Evolutionary conservation across 148 eudicot species (phyloP).

Genomic region (Rhododendron ferrugineum): DNA sequence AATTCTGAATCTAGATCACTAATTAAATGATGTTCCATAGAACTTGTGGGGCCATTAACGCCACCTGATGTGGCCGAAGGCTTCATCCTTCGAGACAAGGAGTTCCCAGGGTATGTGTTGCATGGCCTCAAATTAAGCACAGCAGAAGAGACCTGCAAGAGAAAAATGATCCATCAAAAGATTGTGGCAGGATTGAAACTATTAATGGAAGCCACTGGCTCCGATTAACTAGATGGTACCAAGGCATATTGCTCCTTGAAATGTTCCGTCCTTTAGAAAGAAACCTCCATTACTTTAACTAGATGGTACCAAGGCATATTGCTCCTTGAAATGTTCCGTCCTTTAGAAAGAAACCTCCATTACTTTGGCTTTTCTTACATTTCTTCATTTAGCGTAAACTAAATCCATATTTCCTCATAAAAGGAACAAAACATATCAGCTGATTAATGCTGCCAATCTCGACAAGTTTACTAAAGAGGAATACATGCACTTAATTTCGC

Average conservation of each 20-base stretch:
- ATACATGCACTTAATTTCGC: background rate
- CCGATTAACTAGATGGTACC: background rate
- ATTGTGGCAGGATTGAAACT: background rate
- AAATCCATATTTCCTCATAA: background rate
- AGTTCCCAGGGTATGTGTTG: slow-evolving; percentile 59
- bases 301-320: background rate
- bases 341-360: background rate
- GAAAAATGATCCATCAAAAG: background rate
- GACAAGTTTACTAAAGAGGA: background rate
- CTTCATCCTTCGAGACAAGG: slow-evolving; percentile 32
- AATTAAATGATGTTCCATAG: slow-evolving; percentile 29
- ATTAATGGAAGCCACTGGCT: slow-evolving; percentile 2
- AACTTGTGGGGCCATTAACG: slow-evolving; percentile 24
- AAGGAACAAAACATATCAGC: background rate
- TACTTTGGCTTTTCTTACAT: background rate
- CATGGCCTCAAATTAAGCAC: slow-evolving; percentile 57
- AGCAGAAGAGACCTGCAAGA: slow-evolving; percentile 65
- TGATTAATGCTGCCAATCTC: background rate
- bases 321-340: slow-evolving; percentile 7
- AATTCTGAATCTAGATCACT: slow-evolving; percentile 51
- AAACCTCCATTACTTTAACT: background rate
- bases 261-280: background rate
- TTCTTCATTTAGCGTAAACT: slow-evolving; percentile 2
- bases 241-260: background rate
- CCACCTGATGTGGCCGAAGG: slow-evolving; percentile 26